Conservation (phyloP, 106 monocot genomes). For the Cymbidium sinense region DNA sequence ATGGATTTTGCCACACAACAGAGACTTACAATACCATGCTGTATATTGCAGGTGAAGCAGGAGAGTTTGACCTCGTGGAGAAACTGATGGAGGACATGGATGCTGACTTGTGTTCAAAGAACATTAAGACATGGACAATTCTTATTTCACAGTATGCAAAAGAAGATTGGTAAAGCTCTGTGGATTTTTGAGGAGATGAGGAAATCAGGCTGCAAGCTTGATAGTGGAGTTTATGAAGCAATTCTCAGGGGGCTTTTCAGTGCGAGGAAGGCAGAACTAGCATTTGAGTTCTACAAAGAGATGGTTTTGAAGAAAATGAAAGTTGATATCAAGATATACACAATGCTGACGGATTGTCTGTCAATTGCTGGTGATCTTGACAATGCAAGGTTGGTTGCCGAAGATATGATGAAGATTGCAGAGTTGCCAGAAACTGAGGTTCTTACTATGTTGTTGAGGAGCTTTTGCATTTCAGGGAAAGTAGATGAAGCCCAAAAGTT, state of each 20-base stretch:
- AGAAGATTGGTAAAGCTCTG: conserved; percentile 49
- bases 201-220: conserved; percentile 37
- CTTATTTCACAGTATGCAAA: conserved; percentile 57
- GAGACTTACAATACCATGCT: conserved; percentile 69
- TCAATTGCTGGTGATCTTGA: conserved; percentile 28
- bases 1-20: conserved; percentile 41
- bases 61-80: conserved; percentile 55
- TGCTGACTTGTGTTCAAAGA: conserved; percentile 26
- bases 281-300: conserved; percentile 79
- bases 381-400: conserved; percentile 29
- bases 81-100: conserved; percentile 60
- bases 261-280: conserved; percentile 46
- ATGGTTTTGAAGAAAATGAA: conserved; percentile 37
- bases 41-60: conserved; percentile 66
- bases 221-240: conserved; percentile 33
- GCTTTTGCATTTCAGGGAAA: conserved; percentile 56
- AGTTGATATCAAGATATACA: conserved; percentile 25
- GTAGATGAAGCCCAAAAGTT: conserved; percentile 45
- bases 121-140: conserved; percentile 85
- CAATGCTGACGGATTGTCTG: conserved; percentile 39
- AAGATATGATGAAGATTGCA: conserved; percentile 50
- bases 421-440: conserved; percentile 29
- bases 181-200: conserved; percentile 52
- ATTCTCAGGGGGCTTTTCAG: conserved; percentile 41
- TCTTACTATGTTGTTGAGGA: conserved; percentile 39